A percentile compares a stretch with the other conserved stretches of the same genome.
Conservation (phyloP, 805 yeast genomes). For the Ogataea degrootiae region DNA sequence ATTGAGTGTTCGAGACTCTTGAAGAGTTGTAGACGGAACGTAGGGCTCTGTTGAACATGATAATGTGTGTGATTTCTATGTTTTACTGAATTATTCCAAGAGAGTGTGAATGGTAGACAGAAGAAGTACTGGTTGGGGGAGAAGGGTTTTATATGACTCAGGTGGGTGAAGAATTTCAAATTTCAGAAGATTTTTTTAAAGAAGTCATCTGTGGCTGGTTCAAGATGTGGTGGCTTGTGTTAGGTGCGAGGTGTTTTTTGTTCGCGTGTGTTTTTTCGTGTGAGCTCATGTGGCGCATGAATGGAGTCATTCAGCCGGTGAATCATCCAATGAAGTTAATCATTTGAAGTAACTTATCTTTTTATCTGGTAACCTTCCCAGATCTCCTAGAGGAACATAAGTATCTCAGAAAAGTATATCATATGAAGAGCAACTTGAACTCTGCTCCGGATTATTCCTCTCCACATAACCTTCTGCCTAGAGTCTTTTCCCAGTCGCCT, state of each 20-base stretch:
- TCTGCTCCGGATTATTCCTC: not conserved
- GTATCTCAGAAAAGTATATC: no score
- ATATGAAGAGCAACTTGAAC: conserved; percentile 1
- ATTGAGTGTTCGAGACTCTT: conserved; percentile 3
- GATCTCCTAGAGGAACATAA: not conserved
- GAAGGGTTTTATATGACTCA: no score
- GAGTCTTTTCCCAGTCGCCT: not conserved
- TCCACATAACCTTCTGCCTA: not conserved
- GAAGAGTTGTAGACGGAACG: not conserved
- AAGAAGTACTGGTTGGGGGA: not conserved
- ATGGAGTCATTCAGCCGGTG: no score
- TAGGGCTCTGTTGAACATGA: conserved; percentile 7
- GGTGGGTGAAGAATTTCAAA: not conserved
- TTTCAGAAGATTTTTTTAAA: not conserved
- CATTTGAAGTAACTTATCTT: not conserved
- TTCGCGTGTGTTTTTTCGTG: no score
- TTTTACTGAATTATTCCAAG: not conserved
- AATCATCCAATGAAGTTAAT: no score
- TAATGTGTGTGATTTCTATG: not conserved
- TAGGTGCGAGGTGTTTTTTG: no score
- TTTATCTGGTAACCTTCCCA: not conserved
- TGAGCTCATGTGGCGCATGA: no score
- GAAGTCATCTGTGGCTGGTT: no score
- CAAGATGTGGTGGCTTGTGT: no score
- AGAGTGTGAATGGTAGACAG: not conserved